Percentiles rank a stretch among this genome's conserved stretches.
These are phyloP conservation scores for Sporopachydermia quercuum DNA, from an alignment of 805 yeast species.

Conservation along the genomic window DNA sequence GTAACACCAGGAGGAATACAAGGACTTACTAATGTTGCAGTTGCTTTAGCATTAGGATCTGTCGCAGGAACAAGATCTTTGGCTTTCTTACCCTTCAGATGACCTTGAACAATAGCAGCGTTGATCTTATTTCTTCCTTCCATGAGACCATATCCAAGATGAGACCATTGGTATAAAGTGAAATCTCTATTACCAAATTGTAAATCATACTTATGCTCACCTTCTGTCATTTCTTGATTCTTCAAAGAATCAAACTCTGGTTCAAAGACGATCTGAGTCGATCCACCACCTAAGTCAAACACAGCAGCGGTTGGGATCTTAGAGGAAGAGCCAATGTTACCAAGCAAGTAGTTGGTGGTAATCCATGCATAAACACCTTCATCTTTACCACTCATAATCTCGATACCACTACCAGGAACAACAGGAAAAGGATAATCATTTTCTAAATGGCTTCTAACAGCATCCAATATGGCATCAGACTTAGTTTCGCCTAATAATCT, in stretches of 20 bases:
- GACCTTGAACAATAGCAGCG: conserved; percentile 39
- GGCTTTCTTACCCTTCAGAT: conserved; percentile 20
- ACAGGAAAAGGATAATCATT: conserved; percentile 83
- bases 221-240: conserved; percentile 54
- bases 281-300: conserved; percentile 96
- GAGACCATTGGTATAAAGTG: conserved; percentile 82
- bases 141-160: conserved; percentile 90
- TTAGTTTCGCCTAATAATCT: conserved; percentile 70
- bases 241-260: conserved; percentile 47
- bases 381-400: conserved; percentile 91
- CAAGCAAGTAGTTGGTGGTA: conserved; percentile 84
- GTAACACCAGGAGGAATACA: conserved; percentile 71
- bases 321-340: conserved; percentile 70
- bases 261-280: conserved; percentile 96
- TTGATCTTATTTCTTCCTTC: conserved; percentile 82
- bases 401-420: conserved; percentile 71
- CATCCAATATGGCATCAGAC: conserved; percentile 52
- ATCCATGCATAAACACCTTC: conserved; percentile 99
- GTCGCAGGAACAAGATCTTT: conserved; percentile 23
- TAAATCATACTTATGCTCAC: conserved; percentile 77
- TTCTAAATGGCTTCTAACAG: conserved; percentile 66
- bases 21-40: conserved; percentile 49
- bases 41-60: conserved; percentile 22
- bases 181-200: conserved; percentile 72
- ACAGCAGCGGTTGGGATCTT: conserved; percentile 88